A percentile compares a stretch with the other conserved stretches of the same genome.
These are phyloP conservation scores for Diaporthe sp. DNA, from an alignment of 2,329 filamentous ascomycete genomes.

Conservation along the genomic window DNA sequence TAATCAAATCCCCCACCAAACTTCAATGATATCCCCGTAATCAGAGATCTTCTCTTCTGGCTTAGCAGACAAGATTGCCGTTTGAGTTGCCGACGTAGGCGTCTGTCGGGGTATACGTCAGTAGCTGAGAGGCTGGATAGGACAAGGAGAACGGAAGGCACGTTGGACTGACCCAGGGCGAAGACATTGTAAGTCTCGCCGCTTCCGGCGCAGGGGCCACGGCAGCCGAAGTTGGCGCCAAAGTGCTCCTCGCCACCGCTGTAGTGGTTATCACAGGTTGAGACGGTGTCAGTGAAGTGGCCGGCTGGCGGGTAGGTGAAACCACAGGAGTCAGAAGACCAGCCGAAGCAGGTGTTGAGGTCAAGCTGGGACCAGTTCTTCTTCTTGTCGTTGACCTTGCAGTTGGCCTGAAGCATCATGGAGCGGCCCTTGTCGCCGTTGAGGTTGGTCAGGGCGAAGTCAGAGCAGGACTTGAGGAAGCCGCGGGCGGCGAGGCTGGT, in stretches of 20 bases:
- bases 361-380: slow-evolving; percentile 1
- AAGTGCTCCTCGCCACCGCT: not conserved
- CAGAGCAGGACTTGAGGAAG: not conserved
- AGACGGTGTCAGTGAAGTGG: not conserved
- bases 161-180: not conserved
- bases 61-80: not conserved
- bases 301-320: not conserved
- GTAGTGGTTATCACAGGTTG: not conserved
- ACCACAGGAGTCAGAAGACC: not conserved
- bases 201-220: not conserved
- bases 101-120: not conserved
- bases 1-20: too few relatives aligned
- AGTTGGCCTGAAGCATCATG: not conserved
- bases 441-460: not conserved
- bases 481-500: not conserved
- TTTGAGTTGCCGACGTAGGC: not conserved
- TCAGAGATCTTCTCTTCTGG: rapidly evolving
- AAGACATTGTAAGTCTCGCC: not conserved
- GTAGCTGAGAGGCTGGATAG: not conserved
- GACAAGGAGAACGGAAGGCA: not conserved
- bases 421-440: slow-evolving; percentile 5
- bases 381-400: not conserved
- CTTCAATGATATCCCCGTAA: not conserved
- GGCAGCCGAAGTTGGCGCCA: slow-evolving; percentile 10
- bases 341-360: slow-evolving; percentile 18